These are phyloP conservation scores for Epichloe baconii DNA, from an alignment of 2,329 filamentous ascomycete species.

Conservation along the genomic window DNA sequence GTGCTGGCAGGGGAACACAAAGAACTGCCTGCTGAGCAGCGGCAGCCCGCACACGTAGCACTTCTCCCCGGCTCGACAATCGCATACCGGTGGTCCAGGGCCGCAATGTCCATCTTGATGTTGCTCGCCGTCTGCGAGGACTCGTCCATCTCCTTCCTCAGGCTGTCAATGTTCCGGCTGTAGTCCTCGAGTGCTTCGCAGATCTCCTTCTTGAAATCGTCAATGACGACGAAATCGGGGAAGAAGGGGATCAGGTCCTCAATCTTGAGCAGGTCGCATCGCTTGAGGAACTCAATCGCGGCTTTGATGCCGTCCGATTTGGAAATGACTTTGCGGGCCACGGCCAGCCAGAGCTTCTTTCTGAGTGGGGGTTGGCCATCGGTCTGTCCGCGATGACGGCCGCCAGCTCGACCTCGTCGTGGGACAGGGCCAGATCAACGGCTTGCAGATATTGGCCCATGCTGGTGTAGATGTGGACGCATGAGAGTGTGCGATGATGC, in stretches of 20 bases:
- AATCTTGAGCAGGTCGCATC: slow-evolving; percentile 83
- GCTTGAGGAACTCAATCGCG: slow-evolving; percentile 84
- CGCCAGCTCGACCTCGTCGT: slow-evolving; percentile 81
- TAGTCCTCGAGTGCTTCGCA: slow-evolving; percentile 90
- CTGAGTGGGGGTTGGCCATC: slow-evolving; percentile 63
- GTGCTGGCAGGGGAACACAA: slow-evolving; percentile 97
- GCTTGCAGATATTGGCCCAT: slow-evolving; percentile 94
- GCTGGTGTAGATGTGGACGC: slow-evolving; percentile 91
- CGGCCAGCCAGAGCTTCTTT: slow-evolving; percentile 90
- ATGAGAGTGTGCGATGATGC: slow-evolving; percentile 81
- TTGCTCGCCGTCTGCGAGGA: slow-evolving; percentile 76
- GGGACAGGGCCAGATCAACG: slow-evolving; percentile 81
- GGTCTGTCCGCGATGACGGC: slow-evolving; percentile 79
- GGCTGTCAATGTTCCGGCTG: slow-evolving; percentile 71
- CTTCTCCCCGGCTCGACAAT: slow-evolving; percentile 90
- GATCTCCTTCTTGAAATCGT: slow-evolving; percentile 98
- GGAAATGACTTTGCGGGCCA: slow-evolving; percentile 86
- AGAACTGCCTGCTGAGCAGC: slow-evolving; percentile 82
- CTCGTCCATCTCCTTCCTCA: slow-evolving; percentile 94
- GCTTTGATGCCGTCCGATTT: slow-evolving; percentile 78
- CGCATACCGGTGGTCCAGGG: slow-evolving; percentile 78
- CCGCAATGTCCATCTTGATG: slow-evolving; percentile 80
- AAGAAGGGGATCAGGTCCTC: slow-evolving; percentile 98
- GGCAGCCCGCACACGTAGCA: slow-evolving; percentile 84
- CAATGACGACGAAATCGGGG: slow-evolving; percentile 95